Conservation (phyloP, 2,329 filamentous ascomycete genomes). For the Fusarium sp. region DNA sequence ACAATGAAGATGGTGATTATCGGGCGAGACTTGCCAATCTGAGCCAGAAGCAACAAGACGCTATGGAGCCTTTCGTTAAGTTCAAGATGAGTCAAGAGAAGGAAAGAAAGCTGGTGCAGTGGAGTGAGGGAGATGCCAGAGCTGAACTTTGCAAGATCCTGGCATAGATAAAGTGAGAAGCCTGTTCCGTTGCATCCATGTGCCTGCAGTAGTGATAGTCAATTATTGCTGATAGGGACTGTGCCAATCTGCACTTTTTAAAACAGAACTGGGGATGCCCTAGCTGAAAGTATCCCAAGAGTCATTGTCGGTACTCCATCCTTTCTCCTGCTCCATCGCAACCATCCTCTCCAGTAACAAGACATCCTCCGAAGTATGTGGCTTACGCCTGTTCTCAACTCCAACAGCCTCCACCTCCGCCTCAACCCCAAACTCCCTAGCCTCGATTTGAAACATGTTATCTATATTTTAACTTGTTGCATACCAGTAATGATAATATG, state of each 20-base stretch:
- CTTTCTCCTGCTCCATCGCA: neutral
- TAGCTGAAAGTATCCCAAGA: too few species aligned
- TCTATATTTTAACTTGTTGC: too few species aligned
- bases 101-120: neutral
- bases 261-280: too few species aligned
- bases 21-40: neutral
- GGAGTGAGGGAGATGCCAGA: neutral
- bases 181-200: too few species aligned
- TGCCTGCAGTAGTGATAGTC: too few species aligned
- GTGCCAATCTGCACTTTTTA: neutral
- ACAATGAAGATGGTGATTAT: neutral
- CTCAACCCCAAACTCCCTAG: slow-evolving; percentile 57
- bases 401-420: slow-evolving; percentile 53
- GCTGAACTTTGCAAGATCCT: neutral
- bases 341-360: slow-evolving; percentile 1
- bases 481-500: too few species aligned
- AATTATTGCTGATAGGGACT: too few species aligned
- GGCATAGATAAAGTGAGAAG: neutral
- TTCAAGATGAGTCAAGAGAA: neutral
- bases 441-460: too few species aligned
- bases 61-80: neutral
- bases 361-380: slow-evolving; percentile 33
- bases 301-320: neutral
- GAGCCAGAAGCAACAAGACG: neutral
- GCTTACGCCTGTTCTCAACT: slow-evolving; percentile 14